Base-by-base conservation (phyloP, 345 rosid genomes). In the Gossypium longicalyx region DNA sequence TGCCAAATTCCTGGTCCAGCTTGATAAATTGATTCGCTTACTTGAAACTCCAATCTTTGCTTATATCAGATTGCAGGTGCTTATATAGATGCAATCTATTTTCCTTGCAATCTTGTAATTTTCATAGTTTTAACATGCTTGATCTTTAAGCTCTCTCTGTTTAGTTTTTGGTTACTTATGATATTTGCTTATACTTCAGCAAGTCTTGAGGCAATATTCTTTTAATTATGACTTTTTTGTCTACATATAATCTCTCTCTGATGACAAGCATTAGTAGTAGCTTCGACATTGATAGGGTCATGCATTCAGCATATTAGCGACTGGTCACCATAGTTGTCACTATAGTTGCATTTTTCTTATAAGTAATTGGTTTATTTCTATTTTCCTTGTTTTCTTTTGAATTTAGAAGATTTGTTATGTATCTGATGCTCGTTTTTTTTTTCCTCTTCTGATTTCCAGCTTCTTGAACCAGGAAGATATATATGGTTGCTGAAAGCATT, bases 41-140 rank as follows among this genome's bases (percentile, higher is more conserved):
- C 89, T 96, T 7, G 99, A 96, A 81, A 96, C 98, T 79, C 99
- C 99, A 72, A 89, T 86, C 79, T 96, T 96, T 66, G 91, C 99
- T 70, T 93, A 93, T 83, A 97, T 96, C 77, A 90, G 98, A 80
- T 85, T 96, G 88, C 99, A 96, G 99, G 99, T 96, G 80, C 77
- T 77, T 75, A 56, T 71, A 45, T 43, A 66, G 57, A 75, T 71
- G 25, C 47, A 3, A 44, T 16, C 22, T 52, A 72, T 27, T 38
- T 57, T 13, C 59, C 41, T 57, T 66, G 12, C 49, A 73, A 12
- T 44, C 72, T 12, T 13, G 44, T 71, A 27, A 29, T 51, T 63
- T 34, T 53, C 17, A 44, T 38, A 45, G 45, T 16, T 49, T 74
- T 13, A 49, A 73, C 19, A 41, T 72, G 45, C 57, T 72, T 53